Conservation (phyloP, 208 protist genomes). For the Trypanosoma vivax region DNA sequence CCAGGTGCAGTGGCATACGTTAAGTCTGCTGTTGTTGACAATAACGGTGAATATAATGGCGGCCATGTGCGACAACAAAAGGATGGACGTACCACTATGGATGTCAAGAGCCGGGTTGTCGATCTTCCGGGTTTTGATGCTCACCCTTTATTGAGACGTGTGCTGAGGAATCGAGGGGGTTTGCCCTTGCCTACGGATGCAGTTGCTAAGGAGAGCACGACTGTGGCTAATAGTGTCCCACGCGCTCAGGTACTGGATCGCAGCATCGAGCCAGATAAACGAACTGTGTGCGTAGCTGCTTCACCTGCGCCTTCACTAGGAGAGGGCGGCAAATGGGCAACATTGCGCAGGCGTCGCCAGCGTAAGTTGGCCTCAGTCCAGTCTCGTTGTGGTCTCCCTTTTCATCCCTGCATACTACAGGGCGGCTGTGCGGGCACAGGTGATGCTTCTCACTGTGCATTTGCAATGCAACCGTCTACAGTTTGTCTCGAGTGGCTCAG, state of each 20-base stretch:
- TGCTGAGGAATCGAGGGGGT: neutral
- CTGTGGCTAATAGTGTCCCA: too few species aligned
- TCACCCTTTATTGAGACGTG: neutral
- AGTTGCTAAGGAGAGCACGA: too few species aligned
- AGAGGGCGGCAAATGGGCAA: too few species aligned
- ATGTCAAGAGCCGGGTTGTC: too few species aligned
- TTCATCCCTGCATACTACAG: constrained; percentile 48
- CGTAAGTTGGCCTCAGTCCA: constrained; percentile 14
- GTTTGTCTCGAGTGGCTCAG: constrained; percentile 33
- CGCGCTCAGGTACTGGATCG: too few species aligned
- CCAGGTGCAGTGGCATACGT: constrained; percentile 15
- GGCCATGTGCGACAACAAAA: too few species aligned
- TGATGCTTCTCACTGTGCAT: constrained; percentile 12
- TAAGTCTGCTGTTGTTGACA: neutral
- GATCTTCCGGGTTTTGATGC: neutral
- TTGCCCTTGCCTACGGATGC: neutral
- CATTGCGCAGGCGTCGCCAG: constrained; percentile 23
- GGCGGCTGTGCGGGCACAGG: constrained; percentile 23
- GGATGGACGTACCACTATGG: too few species aligned
- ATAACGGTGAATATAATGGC: neutral
- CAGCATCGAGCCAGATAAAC: too few species aligned
- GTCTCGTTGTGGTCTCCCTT: constrained; percentile 6
- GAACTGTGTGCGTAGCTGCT: too few species aligned
- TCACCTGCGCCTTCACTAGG: too few species aligned
- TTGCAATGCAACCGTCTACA: constrained; percentile 24